Evolutionary conservation across 352 stramenopile genomes (phyloP).

Genomic region (Globisporangium yorkense): DNA sequence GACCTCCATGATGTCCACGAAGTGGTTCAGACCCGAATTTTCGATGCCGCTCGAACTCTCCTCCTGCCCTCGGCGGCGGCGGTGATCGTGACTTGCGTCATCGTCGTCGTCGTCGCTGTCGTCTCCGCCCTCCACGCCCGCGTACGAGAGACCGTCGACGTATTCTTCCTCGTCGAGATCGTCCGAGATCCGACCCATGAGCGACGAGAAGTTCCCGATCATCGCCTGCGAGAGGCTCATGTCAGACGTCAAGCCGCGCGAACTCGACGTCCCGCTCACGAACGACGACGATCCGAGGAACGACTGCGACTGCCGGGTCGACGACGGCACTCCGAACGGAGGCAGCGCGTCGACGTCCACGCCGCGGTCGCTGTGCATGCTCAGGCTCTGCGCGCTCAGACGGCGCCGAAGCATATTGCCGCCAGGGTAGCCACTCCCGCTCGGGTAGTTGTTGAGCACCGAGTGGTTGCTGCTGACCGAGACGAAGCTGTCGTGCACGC

Average conservation of each 20-base stretch:
- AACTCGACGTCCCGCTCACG: constrained; percentile 7
- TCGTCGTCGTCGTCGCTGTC: constrained; percentile 20
- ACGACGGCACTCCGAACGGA: constrained; percentile 31
- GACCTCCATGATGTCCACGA: constrained; percentile 11
- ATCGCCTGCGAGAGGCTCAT: constrained; percentile 71
- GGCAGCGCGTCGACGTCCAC: constrained; percentile 11
- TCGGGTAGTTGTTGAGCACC: constrained; percentile 15
- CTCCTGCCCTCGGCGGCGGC: not conserved
- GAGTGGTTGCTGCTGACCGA: constrained; percentile 15
- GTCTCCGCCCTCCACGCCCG: constrained; percentile 11
- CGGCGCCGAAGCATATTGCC: constrained; percentile 5
- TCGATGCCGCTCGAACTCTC: not conserved
- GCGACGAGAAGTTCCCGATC: constrained; percentile 65
- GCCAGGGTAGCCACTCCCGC: constrained; percentile 1
- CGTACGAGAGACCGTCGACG: constrained; percentile 19
- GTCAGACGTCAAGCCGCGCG: constrained; percentile 39
- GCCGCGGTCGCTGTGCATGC: constrained; percentile 23
- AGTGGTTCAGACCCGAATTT: constrained; percentile 3
- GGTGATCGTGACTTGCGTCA: not conserved
- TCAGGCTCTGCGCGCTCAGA: constrained; percentile 20
- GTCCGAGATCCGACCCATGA: constrained; percentile 56
- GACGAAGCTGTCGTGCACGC: constrained; percentile 36
- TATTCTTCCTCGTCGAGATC: constrained; percentile 43
- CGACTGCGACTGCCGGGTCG: constrained; percentile 31
- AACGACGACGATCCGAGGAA: constrained; percentile 27